These are phyloP conservation scores for Pythium rishiriense DNA, from an alignment of 352 stramenopile species.

Conservation along the genomic window DNA sequence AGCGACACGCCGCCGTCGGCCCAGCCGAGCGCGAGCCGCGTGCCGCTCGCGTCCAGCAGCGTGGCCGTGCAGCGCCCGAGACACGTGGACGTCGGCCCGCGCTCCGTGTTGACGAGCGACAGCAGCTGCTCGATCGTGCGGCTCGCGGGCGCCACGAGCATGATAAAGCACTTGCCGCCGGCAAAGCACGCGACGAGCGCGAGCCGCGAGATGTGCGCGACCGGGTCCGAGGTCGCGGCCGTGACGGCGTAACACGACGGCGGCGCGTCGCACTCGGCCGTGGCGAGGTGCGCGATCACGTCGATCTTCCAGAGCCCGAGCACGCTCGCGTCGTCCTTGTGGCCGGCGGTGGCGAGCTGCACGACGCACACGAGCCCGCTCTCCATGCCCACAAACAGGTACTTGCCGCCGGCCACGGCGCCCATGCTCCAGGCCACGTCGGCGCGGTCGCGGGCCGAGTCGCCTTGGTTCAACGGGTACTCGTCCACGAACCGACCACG, in stretches of 20 bases:
- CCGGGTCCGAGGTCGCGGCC: constrained; percentile 43
- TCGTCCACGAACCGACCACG: constrained; percentile 44
- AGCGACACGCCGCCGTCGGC: constrained; percentile 70
- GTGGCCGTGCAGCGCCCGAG: constrained; percentile 50
- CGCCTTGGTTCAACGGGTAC: constrained; percentile 63
- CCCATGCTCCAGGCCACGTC: constrained; percentile 53
- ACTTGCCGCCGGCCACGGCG: constrained; percentile 50
- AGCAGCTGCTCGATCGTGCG: constrained; percentile 74
- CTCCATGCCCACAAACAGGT: constrained; percentile 73
- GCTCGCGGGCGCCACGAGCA: constrained; percentile 53
- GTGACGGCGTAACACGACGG: constrained; percentile 61
- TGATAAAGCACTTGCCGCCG: constrained; percentile 81
- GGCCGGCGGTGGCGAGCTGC: constrained; percentile 37
- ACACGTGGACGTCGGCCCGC: constrained; percentile 23
- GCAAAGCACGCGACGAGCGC: constrained; percentile 72
- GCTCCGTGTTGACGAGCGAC: constrained; percentile 72
- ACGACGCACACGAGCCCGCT: constrained; percentile 73
- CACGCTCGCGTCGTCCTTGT: constrained; percentile 18
- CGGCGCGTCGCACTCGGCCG: not conserved
- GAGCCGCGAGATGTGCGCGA: constrained; percentile 33
- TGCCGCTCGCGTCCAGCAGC: constrained; percentile 47
- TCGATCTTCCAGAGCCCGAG: constrained; percentile 82
- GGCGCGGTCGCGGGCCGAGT: constrained; percentile 37
- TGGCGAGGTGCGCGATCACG: constrained; percentile 52
- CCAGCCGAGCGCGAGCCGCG: constrained; percentile 67